These are phyloP conservation scores for Aspergillus sp. DNA, from an alignment of 2,329 filamentous ascomycete genomes.

Conservation along the genomic window DNA sequence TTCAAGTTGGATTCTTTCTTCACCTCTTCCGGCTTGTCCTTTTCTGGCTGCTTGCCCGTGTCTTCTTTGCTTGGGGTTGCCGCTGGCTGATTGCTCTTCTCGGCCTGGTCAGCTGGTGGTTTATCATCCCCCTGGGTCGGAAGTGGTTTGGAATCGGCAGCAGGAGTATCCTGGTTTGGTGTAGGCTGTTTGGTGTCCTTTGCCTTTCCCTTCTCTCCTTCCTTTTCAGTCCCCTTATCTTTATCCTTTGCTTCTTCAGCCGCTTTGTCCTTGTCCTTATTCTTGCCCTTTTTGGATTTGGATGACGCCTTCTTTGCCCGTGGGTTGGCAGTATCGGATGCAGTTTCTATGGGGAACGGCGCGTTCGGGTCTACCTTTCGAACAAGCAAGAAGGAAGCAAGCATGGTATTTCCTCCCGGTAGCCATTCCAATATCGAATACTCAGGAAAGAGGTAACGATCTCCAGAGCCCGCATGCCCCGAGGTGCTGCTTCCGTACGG, in stretches of 20 bases:
- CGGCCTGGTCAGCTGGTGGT: too few species aligned
- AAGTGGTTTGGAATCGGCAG: too few species aligned
- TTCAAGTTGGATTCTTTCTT: conserved; percentile 23
- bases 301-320: conserved; percentile 24
- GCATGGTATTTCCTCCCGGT: conserved; percentile 39
- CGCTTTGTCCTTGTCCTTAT: conserved; percentile 12
- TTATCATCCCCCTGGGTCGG: too few species aligned
- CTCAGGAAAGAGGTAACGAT: conserved; percentile 47
- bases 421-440: conserved; percentile 46
- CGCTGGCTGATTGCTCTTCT: background rate
- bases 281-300: conserved; percentile 26
- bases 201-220: too few species aligned
- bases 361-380: conserved; percentile 37
- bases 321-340: conserved; percentile 22
- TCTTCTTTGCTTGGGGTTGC: conserved; percentile 14
- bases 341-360: conserved; percentile 32
- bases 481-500: conserved; percentile 38
- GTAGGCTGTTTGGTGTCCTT: too few species aligned
- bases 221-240: too few species aligned
- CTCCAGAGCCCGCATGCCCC: conserved; percentile 38
- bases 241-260: conserved; percentile 4
- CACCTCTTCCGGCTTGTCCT: conserved; percentile 5
- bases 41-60: conserved; percentile 4
- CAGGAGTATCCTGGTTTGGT: too few species aligned
- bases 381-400: conserved; percentile 45